Conservation (phyloP, 306 rosid species). For the Mucuna pruriens region DNA sequence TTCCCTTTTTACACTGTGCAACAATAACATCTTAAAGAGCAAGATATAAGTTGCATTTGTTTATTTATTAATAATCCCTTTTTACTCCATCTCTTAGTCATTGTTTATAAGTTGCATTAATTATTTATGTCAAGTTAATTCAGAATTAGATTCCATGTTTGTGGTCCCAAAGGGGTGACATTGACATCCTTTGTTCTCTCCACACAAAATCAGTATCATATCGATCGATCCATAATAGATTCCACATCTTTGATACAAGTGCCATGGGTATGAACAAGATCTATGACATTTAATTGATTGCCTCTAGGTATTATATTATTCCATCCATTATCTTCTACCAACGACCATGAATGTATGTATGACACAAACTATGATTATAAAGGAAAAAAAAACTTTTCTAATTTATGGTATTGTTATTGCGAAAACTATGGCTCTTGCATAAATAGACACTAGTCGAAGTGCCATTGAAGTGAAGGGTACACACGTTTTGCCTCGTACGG, state of each 20-base stretch:
- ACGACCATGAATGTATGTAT: background rate
- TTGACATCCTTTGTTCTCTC: constrained; percentile 1
- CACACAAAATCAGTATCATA: background rate
- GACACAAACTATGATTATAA: background rate
- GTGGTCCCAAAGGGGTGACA: constrained; percentile 40
- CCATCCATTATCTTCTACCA: background rate
- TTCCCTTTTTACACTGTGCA: background rate
- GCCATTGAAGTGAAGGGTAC: background rate
- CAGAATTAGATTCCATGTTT: constrained; percentile 30
- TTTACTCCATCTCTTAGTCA: background rate
- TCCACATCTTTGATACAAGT: constrained; percentile 16
- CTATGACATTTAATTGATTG: constrained; percentile 30
- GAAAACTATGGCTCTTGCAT: background rate
- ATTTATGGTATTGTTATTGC: background rate
- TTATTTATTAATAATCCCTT: too few species aligned
- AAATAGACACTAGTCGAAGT: background rate
- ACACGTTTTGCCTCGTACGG: background rate
- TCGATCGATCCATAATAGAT: constrained; percentile 39
- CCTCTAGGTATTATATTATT: constrained; percentile 21
- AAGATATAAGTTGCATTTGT: too few species aligned
- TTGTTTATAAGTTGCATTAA: background rate
- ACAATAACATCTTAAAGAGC: too few species aligned
- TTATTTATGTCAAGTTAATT: background rate
- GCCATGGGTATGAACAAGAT: constrained; percentile 14
- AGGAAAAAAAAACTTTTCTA: background rate